These are phyloP conservation scores for Ophiostoma australiae DNA, from an alignment of 2,329 filamentous ascomycete genomes.

Conservation along the genomic window DNA sequence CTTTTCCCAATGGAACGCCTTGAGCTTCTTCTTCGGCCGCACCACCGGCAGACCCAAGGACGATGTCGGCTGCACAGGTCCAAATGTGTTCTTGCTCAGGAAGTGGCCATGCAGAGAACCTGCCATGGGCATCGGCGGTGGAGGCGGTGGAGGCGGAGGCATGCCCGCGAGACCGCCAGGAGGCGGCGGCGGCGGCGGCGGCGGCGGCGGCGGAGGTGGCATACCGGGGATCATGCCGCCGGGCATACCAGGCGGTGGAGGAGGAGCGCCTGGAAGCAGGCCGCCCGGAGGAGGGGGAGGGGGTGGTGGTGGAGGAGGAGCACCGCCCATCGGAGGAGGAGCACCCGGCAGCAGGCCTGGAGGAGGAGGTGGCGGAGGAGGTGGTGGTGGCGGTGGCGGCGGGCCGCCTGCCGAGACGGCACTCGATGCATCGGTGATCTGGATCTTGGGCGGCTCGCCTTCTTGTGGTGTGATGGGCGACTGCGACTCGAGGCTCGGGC, in stretches of 20 bases:
- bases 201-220: slow-evolving; percentile 30
- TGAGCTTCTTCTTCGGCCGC: slow-evolving; percentile 97
- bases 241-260: slow-evolving; percentile 39
- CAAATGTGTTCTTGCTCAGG: slow-evolving; percentile 58
- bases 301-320: slow-evolving; percentile 36
- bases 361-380: slow-evolving; percentile 44
- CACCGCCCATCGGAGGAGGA: slow-evolving; percentile 29
- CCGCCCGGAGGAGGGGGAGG: slow-evolving; percentile 46
- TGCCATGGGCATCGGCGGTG: slow-evolving; percentile 49
- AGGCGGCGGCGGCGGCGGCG: slow-evolving; percentile 36
- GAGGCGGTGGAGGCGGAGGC: slow-evolving; percentile 37
- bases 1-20: slow-evolving; percentile 98
- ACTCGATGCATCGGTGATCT: slow-evolving; percentile 44
- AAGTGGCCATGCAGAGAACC: slow-evolving; percentile 71
- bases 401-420: neutral
- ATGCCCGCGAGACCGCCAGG: slow-evolving; percentile 34
- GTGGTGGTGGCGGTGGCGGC: slow-evolving; percentile 49
- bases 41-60: slow-evolving; percentile 71
- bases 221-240: slow-evolving; percentile 31
- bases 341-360: slow-evolving; percentile 31
- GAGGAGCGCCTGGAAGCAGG: slow-evolving; percentile 36
- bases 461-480: slow-evolving; percentile 64
- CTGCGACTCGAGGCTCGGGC: slow-evolving; percentile 66
- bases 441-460: slow-evolving; percentile 53
- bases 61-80: slow-evolving; percentile 39